A percentile compares a stretch with the other conserved stretches of the same genome.
Evolutionary conservation across 805 yeast genomes (phyloP).

Genomic region (Monosporozyma aerobia): DNA sequence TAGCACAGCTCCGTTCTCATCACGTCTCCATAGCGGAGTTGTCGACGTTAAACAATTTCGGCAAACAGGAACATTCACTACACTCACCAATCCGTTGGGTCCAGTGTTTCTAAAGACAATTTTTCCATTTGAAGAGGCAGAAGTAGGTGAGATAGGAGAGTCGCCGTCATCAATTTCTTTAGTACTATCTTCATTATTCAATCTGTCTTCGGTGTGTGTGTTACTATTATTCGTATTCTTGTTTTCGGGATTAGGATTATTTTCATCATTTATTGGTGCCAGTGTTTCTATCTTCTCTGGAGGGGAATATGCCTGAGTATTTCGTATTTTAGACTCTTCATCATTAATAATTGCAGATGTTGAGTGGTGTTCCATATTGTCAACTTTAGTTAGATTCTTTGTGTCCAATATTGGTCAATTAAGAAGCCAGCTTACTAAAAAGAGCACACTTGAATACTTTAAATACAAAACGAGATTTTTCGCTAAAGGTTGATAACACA

Average conservation of each 20-base stretch:
- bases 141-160: background rate
- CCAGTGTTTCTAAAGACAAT: constrained; percentile 4
- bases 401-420: background rate
- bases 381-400: background rate
- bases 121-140: constrained; percentile 1
- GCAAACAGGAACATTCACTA: constrained; percentile 47
- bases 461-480: background rate
- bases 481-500: background rate
- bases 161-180: background rate
- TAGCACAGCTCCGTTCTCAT: constrained; percentile 79
- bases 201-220: background rate
- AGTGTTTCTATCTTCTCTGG: background rate
- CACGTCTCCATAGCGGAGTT: constrained; percentile 93
- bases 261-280: background rate
- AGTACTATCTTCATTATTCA: background rate
- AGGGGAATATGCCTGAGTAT: background rate
- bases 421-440: background rate
- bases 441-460: background rate
- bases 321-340: background rate
- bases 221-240: background rate
- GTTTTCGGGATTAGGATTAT: background rate
- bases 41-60: constrained; percentile 87
- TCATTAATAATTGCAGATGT: background rate
- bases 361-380: background rate
- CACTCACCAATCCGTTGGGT: background rate